These are phyloP conservation scores for Cicer bijugum DNA, from an alignment of 306 rosid species.

Conservation along the genomic window DNA sequence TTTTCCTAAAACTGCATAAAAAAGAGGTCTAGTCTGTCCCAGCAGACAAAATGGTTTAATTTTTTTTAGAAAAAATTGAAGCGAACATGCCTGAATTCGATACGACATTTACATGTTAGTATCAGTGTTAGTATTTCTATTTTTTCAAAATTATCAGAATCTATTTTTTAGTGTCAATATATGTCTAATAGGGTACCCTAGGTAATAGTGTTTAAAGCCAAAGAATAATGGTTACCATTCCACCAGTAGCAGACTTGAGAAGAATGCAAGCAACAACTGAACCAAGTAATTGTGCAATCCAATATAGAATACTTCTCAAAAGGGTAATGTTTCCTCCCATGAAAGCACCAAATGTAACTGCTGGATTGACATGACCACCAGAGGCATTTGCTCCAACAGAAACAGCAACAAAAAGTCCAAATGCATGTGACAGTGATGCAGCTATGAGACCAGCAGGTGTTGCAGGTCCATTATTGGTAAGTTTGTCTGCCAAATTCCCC, in stretches of 20 bases:
- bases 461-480: constrained; percentile 59
- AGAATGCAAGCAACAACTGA: constrained; percentile 79
- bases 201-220: background rate
- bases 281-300: constrained; percentile 84
- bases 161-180: background rate
- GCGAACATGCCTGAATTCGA: background rate
- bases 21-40: no score
- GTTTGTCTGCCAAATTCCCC: constrained; percentile 52
- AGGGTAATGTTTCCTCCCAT: constrained; percentile 79
- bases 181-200: background rate
- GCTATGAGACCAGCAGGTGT: constrained; percentile 70
- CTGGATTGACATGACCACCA: constrained; percentile 91
- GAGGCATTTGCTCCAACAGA: constrained; percentile 80
- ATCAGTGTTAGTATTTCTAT: no score
- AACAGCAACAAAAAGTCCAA: constrained; percentile 78
- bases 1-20: no score
- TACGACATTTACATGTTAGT: no score
- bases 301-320: constrained; percentile 64
- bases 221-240: constrained; percentile 50
- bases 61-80: background rate
- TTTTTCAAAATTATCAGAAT: background rate
- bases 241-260: constrained; percentile 78
- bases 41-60: no score
- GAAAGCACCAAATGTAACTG: constrained; percentile 82
- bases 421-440: constrained; percentile 79